Evolutionary conservation across 352 stramenopile genomes (phyloP).

Genomic region (Globisporangium solare): DNA sequence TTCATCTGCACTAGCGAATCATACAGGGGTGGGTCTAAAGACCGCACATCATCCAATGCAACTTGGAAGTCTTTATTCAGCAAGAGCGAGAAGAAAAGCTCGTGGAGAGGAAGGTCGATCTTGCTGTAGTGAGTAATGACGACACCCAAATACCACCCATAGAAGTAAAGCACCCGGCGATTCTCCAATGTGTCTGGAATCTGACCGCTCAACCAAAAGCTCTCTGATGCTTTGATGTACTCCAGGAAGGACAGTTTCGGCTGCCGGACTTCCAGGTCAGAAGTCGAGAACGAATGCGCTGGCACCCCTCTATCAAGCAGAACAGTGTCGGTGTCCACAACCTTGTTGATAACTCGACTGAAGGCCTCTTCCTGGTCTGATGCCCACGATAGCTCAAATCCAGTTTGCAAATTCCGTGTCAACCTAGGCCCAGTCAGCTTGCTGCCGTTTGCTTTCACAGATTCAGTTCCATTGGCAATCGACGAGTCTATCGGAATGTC

Average conservation of each 20-base stretch:
- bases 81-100: constrained; percentile 48
- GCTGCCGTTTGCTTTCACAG: constrained; percentile 43
- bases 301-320: constrained; percentile 43
- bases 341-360: constrained; percentile 45
- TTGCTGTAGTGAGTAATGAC: constrained; percentile 40
- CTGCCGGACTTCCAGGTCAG: constrained; percentile 36
- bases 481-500: constrained; percentile 17
- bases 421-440: constrained; percentile 32
- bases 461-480: constrained; percentile 11
- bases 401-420: constrained; percentile 12
- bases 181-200: constrained; percentile 28
- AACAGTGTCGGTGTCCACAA: constrained; percentile 30
- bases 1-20: constrained; percentile 44
- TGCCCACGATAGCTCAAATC: constrained; percentile 37
- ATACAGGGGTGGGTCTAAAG: constrained; percentile 38
- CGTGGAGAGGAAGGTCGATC: constrained; percentile 36
- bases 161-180: constrained; percentile 32
- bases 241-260: constrained; percentile 37
- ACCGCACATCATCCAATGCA: constrained; percentile 38
- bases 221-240: constrained; percentile 58
- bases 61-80: constrained; percentile 26
- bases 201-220: constrained; percentile 56
- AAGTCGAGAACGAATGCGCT: constrained; percentile 30
- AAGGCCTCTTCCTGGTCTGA: constrained; percentile 21
- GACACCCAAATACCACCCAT: constrained; percentile 61